phyloP scores from a whole-genome alignment of 176 grass and related monocot genomes.

The Oryza brachyantha region DNA sequence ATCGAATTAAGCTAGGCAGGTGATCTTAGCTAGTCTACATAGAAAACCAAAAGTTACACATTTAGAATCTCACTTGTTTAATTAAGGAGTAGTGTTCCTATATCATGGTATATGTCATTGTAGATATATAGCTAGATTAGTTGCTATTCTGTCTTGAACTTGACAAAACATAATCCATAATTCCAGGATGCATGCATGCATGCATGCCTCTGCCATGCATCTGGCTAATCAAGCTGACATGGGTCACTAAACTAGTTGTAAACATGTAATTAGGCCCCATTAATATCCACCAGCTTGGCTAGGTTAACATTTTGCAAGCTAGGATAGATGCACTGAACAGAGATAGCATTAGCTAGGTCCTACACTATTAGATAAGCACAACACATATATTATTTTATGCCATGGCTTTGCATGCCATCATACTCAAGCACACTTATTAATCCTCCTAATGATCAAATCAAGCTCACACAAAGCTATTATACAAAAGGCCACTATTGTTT shows the following conservation, averaged over 20 bases:
- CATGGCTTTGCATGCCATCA: slow-evolving; percentile 31
- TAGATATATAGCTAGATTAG: background rate
- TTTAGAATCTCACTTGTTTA: slow-evolving; percentile 33
- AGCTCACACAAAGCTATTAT: slow-evolving; percentile 42
- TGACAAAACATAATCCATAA: slow-evolving; percentile 24
- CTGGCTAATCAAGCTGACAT: background rate
- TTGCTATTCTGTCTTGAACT: slow-evolving; percentile 1
- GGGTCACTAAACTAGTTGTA: background rate
- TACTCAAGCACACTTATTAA: slow-evolving; percentile 24
- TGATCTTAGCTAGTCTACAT: slow-evolving; percentile 21
- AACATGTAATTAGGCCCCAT: slow-evolving; percentile 9
- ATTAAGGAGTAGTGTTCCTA: slow-evolving; percentile 20
- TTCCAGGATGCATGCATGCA: background rate
- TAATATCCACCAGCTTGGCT: background rate
- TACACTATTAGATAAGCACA: slow-evolving; percentile 41
- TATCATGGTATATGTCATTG: background rate
- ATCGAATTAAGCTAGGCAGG: slow-evolving; percentile 6
- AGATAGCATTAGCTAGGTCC: slow-evolving; percentile 11
- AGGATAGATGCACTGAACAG: slow-evolving; percentile 5
- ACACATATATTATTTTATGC: slow-evolving; percentile 27
- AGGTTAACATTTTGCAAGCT: background rate
- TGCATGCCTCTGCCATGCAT: background rate
- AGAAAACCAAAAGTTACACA: slow-evolving; percentile 9
- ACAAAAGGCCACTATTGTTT: slow-evolving; percentile 13
- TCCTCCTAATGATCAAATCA: slow-evolving; percentile 42